Conservation (phyloP, 1,284 basidiomycete genomes). For the Ceratobasidium sp. region DNA sequence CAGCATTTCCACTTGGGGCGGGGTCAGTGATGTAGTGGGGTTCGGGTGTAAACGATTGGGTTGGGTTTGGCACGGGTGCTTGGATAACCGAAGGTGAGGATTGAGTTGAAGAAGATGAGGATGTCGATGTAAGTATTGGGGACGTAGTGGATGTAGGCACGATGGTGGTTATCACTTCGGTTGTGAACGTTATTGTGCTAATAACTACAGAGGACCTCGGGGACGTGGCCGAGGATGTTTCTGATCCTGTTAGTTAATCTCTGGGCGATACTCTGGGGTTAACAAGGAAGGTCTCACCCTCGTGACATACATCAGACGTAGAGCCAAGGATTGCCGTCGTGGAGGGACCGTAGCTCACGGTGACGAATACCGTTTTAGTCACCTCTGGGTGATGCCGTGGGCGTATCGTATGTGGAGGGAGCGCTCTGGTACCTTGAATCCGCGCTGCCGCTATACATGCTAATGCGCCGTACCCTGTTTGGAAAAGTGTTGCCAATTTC, state of each 20-base stretch:
- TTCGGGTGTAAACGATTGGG: not conserved
- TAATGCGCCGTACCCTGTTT: not conserved
- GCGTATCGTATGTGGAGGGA: not conserved
- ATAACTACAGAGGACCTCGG: not conserved
- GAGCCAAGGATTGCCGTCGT: not conserved
- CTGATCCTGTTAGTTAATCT: too few relatives aligned
- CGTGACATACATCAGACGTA: not conserved
- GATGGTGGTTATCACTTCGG: not conserved
- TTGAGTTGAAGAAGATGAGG: not conserved
- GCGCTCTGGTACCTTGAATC: not conserved
- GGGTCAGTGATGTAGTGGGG: not conserved
- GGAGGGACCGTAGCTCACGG: constrained; percentile 7
- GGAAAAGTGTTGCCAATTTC: not conserved
- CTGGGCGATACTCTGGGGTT: too few relatives aligned
- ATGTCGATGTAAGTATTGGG: not conserved
- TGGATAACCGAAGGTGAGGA: not conserved
- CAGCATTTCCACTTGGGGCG: not conserved
- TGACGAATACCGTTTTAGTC: constrained; percentile 14
- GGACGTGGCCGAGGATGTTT: not conserved
- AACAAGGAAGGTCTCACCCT: too few relatives aligned
- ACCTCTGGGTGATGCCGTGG: not conserved
- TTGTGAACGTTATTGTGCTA: not conserved
- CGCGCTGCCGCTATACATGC: not conserved
- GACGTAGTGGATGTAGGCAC: not conserved
- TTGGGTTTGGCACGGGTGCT: not conserved